These are phyloP conservation scores for Aspergillus tubingensis DNA, from an alignment of 2,329 filamentous ascomycete species.

Conservation along the genomic window DNA sequence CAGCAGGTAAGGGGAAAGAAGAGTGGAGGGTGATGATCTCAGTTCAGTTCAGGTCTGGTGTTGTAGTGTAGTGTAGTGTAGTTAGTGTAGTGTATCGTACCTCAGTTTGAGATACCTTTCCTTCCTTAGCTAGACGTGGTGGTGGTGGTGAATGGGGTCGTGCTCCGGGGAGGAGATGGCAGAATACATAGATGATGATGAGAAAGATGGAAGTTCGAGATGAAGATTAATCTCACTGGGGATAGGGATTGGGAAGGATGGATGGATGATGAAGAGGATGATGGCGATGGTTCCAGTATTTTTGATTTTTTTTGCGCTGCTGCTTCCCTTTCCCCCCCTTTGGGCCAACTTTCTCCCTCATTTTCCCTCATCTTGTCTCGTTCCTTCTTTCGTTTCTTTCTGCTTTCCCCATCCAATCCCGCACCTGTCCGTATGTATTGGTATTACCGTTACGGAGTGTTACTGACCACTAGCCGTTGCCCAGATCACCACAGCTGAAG, in stretches of 20 bases:
- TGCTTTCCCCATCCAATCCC: conserved; percentile 17
- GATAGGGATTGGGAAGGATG: neutral
- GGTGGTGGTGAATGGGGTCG: neutral
- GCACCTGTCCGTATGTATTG: conserved; percentile 6
- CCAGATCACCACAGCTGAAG: neutral
- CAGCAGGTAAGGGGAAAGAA: conserved; percentile 1
- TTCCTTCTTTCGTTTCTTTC: conserved; percentile 10
- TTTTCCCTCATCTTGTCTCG: conserved; percentile 4
- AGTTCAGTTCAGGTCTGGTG: neutral
- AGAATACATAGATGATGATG: conserved; percentile 5
- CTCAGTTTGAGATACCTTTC: neutral
- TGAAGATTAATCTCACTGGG: neutral
- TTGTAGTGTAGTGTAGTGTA: no score
- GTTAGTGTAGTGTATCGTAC: neutral
- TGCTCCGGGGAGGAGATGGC: neutral
- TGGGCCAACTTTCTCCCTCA: conserved; percentile 17
- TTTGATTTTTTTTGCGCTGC: conserved; percentile 10
- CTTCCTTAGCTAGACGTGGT: no score
- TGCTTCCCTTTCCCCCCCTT: conserved; percentile 11
- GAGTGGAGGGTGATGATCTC: neutral
- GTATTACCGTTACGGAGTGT: conserved; percentile 17
- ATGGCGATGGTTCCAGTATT: conserved; percentile 15
- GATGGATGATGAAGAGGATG: conserved; percentile 12
- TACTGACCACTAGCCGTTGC: conserved; percentile 8
- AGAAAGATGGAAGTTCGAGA: conserved; percentile 1